Percentiles rank a stretch among this genome's conserved stretches.
Conservation (phyloP, 1,139 yeast genomes). For the Scheffersomyces titani region DNA sequence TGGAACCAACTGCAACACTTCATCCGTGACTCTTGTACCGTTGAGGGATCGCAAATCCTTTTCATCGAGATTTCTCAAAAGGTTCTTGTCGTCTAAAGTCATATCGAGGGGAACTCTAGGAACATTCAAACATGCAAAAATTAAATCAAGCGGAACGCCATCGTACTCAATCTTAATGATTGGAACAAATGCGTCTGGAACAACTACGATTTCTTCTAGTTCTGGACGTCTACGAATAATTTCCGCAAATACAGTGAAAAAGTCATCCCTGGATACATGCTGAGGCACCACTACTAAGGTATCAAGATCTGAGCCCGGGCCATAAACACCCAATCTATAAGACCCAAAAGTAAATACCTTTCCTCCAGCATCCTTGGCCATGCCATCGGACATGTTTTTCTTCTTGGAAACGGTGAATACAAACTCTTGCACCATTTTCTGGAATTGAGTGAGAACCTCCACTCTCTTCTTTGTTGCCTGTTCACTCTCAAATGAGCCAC, state of each 20-base stretch:
- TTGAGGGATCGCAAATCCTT: slow-evolving; percentile 84
- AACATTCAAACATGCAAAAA: slow-evolving; percentile 78
- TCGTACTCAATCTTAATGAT: slow-evolving; percentile 83
- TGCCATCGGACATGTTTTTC: slow-evolving; percentile 93
- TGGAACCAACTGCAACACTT: slow-evolving; percentile 84
- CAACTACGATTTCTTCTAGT: slow-evolving; percentile 84
- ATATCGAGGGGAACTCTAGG: slow-evolving; percentile 77
- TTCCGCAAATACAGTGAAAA: slow-evolving; percentile 75
- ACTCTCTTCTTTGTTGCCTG: slow-evolving; percentile 77
- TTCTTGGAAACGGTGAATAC: slow-evolving; percentile 77
- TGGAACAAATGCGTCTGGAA: slow-evolving; percentile 97
- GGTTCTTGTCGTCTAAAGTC: slow-evolving; percentile 79
- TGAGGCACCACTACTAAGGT: slow-evolving; percentile 94
- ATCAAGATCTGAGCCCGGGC: slow-evolving; percentile 98
- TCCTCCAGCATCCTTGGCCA: slow-evolving; percentile 98
- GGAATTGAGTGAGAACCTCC: slow-evolving; percentile 69
- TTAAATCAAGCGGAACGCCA: slow-evolving; percentile 89
- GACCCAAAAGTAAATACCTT: slow-evolving; percentile 95
- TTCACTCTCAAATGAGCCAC: slow-evolving; percentile 89
- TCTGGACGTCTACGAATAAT: slow-evolving; percentile 72
- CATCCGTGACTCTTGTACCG: slow-evolving; percentile 98
- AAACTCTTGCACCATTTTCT: slow-evolving; percentile 73
- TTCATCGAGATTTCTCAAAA: slow-evolving; percentile 84
- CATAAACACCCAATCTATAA: slow-evolving; percentile 90
- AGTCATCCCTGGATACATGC: slow-evolving; percentile 89